These are phyloP conservation scores for Phoenix roebelenii DNA, from an alignment of 176 grass and related monocot genomes.

Conservation along the genomic window DNA sequence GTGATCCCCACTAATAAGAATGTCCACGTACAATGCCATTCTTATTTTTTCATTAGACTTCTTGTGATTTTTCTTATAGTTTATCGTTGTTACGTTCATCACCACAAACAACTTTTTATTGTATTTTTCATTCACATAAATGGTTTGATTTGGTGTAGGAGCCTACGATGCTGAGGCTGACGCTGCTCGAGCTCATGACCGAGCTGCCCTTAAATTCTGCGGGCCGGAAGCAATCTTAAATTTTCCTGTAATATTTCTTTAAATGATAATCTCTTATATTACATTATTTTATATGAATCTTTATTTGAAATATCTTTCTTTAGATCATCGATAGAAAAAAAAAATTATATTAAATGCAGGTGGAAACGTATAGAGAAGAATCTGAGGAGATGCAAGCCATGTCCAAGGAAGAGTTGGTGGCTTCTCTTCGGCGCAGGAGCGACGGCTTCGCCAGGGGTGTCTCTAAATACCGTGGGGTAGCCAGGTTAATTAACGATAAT, in stretches of 20 bases:
- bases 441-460: conserved; percentile 91
- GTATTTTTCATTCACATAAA: background rate
- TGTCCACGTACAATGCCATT: too few relatives aligned
- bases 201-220: conserved; percentile 93
- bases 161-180: conserved; percentile 85
- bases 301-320: background rate
- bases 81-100: too few relatives aligned
- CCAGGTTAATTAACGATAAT: conserved; percentile 37
- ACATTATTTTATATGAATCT: background rate
- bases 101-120: background rate
- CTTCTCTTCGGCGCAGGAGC: conserved; percentile 76
- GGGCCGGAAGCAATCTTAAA: conserved; percentile 57
- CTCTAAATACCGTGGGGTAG: conserved; percentile 93
- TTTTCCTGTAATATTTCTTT: conserved; percentile 47
- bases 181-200: conserved; percentile 67
- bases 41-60: too few relatives aligned
- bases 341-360: conserved; percentile 21
- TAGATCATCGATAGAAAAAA: background rate
- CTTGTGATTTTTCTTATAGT: too few relatives aligned
- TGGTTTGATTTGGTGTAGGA: conserved; percentile 28
- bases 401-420: conserved; percentile 71
- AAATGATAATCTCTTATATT: background rate
- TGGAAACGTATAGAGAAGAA: conserved; percentile 55
- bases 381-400: conserved; percentile 54
- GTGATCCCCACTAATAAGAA: too few relatives aligned